These are phyloP conservation scores for Metroxylon sagu DNA, from an alignment of 176 grass and related monocot species.

Conservation along the genomic window DNA sequence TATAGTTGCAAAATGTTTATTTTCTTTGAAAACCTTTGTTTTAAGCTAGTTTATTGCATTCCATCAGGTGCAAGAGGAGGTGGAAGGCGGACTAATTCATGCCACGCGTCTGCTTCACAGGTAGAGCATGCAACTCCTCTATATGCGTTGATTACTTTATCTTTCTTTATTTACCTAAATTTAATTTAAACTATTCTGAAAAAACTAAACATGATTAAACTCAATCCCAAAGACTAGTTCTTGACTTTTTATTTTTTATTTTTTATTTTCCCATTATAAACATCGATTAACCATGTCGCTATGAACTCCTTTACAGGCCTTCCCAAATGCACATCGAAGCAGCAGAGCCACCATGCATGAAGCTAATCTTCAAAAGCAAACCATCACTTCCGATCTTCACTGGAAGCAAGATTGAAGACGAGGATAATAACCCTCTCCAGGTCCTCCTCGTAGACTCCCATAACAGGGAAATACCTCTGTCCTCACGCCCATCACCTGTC, in stretches of 20 bases:
- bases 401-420: slow-evolving; percentile 65
- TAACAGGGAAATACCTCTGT: neutral
- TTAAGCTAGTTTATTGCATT: slow-evolving; percentile 11
- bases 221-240: neutral
- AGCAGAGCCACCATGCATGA: slow-evolving; percentile 14
- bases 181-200: neutral
- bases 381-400: slow-evolving; percentile 58
- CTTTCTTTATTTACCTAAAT: no score
- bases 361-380: slow-evolving; percentile 36
- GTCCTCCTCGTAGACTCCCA: slow-evolving; percentile 30
- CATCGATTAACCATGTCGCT: neutral
- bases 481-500: slow-evolving; percentile 17
- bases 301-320: slow-evolving; percentile 11
- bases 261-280: neutral
- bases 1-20: neutral
- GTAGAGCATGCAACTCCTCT: slow-evolving; percentile 6
- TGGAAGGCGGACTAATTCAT: slow-evolving; percentile 49
- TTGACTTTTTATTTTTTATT: no score
- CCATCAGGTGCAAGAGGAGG: slow-evolving; percentile 75
- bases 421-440: slow-evolving; percentile 28
- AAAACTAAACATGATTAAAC: neutral
- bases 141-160: no score
- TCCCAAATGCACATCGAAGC: slow-evolving; percentile 12
- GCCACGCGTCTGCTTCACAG: slow-evolving; percentile 33
- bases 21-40: neutral